phyloP scores from a whole-genome alignment of 441 rosid genomes.

The Eruca vesicaria region DNA sequence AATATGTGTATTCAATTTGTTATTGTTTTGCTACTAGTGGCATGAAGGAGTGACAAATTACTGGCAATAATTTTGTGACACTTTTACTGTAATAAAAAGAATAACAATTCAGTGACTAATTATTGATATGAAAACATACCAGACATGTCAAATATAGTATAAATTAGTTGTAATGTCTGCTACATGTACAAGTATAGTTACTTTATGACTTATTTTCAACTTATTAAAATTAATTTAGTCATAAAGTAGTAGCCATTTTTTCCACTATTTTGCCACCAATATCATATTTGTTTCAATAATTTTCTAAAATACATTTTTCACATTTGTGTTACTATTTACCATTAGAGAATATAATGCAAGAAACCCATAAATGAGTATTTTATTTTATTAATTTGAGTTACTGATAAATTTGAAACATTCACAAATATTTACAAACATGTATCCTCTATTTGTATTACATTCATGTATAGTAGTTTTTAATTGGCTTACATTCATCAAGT shows the following conservation, averaged over 20 bases:
- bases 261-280: background rate
- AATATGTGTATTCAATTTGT: background rate
- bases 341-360: background rate
- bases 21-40: background rate
- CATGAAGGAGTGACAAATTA: background rate
- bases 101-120: too few relatives aligned
- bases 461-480: background rate
- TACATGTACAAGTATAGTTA: background rate
- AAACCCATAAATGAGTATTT: background rate
- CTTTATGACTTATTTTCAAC: background rate
- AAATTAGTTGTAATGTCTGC: background rate
- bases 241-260: background rate
- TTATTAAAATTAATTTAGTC: background rate
- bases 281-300: background rate
- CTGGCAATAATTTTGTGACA: background rate
- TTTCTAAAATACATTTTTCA: background rate
- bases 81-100: too few relatives aligned
- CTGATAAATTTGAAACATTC: background rate
- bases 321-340: background rate
- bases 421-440: background rate
- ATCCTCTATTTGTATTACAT: background rate
- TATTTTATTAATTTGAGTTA: background rate
- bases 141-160: too few relatives aligned
- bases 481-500: background rate
- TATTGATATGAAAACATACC: too few relatives aligned